Base-by-base conservation (phyloP, 371 early-diverging fungal species). In the Lichtheimia ramosa region DNA sequence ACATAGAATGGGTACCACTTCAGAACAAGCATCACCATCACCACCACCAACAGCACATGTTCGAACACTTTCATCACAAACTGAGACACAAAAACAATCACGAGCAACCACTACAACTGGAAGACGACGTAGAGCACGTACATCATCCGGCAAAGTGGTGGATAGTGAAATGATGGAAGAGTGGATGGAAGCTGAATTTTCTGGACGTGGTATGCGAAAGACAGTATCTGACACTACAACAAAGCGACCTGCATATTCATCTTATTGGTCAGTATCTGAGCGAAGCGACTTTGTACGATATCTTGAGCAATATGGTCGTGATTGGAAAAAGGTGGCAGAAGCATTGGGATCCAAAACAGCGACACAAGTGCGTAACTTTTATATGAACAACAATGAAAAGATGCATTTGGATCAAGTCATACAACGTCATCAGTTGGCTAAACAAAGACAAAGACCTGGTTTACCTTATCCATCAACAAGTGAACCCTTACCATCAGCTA, bases 201-300 rank as follows among this genome's bases (percentile, higher is more conserved):
- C 46, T 18, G 46, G 46, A 5, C 46, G 46, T 18, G 46, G 46
- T 6, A 21, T n/a, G 21, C 15, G 46, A 5, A n/a, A 21, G 10
- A n/a, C n/a, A 0, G 46, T n/a, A 14, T 46, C 46, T 18, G 46
- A 21, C 1, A 49, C 64, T 13, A 48, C 64, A 2, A 50, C 59
- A 1, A 81, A 77, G 46, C 75, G 75, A 2, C 71, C 84, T 18
- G 68, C 76, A 0, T 85, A 83, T 63, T 91, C 91, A 6, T 94
- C 96, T 0, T 94, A 93, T 58, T 96, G 96, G 96, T 89, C 94
- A 5, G 84, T 87, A 5, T 82, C 83, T 5, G 96, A 96, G 64
- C 85, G 87, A 24, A 73, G 78, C 16, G 89, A 89, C 49, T 95
- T 95, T 61, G 52, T 75, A 21, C 75, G 81, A 8, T 86, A 82